A percentile compares a stretch with the other conserved stretches of the same genome.
Conservation (phyloP, 306 rosid species). For the Pyrus pyrifolia region DNA sequence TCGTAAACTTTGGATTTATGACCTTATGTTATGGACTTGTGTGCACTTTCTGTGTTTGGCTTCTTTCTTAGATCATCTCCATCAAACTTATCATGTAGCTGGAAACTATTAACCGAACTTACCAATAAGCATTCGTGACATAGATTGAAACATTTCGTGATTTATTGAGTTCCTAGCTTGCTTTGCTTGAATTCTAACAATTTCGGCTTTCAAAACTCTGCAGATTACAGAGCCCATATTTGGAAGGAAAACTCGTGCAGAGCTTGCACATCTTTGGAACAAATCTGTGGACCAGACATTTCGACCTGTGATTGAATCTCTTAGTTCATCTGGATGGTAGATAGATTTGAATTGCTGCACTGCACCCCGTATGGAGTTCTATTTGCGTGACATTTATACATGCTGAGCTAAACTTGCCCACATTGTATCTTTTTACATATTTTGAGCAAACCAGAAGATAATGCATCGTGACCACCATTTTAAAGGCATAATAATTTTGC, state of each 20-base stretch:
- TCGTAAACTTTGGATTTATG: background rate
- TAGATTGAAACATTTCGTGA: background rate
- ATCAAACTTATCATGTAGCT: background rate
- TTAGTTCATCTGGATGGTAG: constrained; percentile 93
- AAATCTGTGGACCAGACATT: constrained; percentile 67
- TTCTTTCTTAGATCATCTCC: background rate
- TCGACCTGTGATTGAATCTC: constrained; percentile 64
- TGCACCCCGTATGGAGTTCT: background rate
- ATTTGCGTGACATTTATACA: constrained; percentile 11
- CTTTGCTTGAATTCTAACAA: constrained; percentile 11
- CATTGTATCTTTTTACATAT: constrained; percentile 11
- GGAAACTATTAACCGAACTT: background rate
- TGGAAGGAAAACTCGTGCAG: constrained; percentile 57
- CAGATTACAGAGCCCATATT: constrained; percentile 60
- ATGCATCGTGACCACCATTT: background rate
- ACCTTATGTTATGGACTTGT: background rate
- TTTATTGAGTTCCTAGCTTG: background rate
- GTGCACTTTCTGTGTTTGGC: background rate
- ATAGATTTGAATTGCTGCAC: constrained; percentile 4
- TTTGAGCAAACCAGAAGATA: constrained; percentile 19
- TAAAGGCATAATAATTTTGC: background rate
- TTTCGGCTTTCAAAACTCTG: constrained; percentile 10
- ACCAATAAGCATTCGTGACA: background rate
- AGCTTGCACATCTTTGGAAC: constrained; percentile 74
- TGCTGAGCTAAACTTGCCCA: constrained; percentile 1